phyloP scores from a whole-genome alignment of 108 stramenopile genomes.

The Schizochytrium sp. region DNA sequence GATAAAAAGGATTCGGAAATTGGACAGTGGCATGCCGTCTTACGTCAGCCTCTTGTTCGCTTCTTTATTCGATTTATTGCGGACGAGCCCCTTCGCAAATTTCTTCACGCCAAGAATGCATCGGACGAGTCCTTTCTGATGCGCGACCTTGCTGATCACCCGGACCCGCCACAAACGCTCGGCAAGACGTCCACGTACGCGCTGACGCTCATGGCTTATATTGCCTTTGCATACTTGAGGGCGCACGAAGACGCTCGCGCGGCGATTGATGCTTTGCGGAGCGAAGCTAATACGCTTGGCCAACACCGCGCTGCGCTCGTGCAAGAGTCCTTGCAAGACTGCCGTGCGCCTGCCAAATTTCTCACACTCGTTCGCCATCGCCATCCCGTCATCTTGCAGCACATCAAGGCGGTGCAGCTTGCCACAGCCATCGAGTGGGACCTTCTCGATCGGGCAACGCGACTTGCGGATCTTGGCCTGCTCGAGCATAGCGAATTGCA shows the following conservation, averaged over 20 bases:
- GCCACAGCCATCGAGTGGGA: not conserved
- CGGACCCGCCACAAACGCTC: not conserved
- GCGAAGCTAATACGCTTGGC: not conserved
- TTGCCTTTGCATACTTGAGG: not conserved
- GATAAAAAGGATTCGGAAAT: not conserved
- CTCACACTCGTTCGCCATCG: not conserved
- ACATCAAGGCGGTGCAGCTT: not conserved
- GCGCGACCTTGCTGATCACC: not conserved
- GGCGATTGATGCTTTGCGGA: not conserved
- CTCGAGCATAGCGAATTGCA: not conserved
- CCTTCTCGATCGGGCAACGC: not conserved
- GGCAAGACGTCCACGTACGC: not conserved
- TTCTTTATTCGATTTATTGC: not conserved
- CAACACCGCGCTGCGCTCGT: not conserved
- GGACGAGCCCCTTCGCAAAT: not conserved
- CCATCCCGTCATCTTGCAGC: not conserved
- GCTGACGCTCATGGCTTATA: not conserved
- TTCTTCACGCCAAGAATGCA: not conserved
- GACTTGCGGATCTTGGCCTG: not conserved
- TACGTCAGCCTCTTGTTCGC: not conserved
- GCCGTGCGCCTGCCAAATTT: not conserved
- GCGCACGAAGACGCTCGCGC: constrained; percentile 4
- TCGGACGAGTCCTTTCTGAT: not conserved
- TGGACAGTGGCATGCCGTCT: not conserved
- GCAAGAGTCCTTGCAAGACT: not conserved